phyloP scores from a whole-genome alignment of 1,284 basidiomycete genomes.

The Marasmius tenuissimus region DNA sequence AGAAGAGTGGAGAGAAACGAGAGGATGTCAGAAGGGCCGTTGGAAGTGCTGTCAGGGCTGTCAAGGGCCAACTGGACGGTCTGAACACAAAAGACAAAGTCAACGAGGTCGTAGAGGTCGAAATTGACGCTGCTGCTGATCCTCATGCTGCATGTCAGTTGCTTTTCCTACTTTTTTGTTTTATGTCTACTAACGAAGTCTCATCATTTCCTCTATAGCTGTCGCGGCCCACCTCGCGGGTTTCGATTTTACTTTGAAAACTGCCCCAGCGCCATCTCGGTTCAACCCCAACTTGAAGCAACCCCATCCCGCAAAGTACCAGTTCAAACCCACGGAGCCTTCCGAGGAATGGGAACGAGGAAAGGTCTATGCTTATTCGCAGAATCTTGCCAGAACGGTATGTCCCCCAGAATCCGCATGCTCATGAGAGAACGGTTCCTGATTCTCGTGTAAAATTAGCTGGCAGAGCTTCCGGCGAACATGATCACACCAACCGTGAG shows the following conservation, averaged over 20 bases:
- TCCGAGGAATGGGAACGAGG: conserved; percentile 73
- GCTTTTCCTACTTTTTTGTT: conserved; percentile 1
- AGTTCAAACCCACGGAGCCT: conserved; percentile 41
- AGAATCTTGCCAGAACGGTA: conserved; percentile 84
- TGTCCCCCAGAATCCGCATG: conserved; percentile 17
- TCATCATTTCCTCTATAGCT: conserved; percentile 39
- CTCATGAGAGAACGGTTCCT: background rate
- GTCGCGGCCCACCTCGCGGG: conserved; percentile 74
- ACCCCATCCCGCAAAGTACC: conserved; percentile 46
- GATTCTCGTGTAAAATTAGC: conserved; percentile 33
- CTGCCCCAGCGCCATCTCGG: conserved; percentile 49
- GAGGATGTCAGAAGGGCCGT: conserved; percentile 69
- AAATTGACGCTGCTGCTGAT: conserved; percentile 63
- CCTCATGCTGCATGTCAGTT: conserved; percentile 70
- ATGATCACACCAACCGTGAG: conserved; percentile 76
- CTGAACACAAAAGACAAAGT: conserved; percentile 33
- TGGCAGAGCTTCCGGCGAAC: conserved; percentile 86
- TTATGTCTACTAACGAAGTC: conserved; percentile 2
- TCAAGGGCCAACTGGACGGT: conserved; percentile 55
- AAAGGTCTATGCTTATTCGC: conserved; percentile 71
- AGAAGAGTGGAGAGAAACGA: conserved; percentile 48
- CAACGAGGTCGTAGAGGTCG: conserved; percentile 33
- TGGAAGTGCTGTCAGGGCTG: conserved; percentile 64
- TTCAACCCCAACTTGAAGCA: conserved; percentile 57
- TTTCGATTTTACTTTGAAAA: conserved; percentile 79